Percentiles rank a stretch among this genome's conserved stretches.
phyloP scores from a whole-genome alignment of 805 yeast species.

The Starmerella gropengiesseri region DNA sequence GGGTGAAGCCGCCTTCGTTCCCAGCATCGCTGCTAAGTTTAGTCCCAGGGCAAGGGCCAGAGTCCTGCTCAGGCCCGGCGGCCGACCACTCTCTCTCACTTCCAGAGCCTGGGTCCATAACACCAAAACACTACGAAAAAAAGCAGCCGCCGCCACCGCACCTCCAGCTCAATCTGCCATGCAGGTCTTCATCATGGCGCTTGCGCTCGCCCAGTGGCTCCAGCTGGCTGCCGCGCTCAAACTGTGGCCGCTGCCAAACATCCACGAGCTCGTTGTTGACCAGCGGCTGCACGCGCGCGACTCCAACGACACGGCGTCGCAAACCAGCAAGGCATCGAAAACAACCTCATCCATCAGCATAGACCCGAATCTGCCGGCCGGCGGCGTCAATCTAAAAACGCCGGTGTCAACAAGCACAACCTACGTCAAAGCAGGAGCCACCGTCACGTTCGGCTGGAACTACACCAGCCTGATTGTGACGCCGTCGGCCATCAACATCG shows the following conservation, averaged over 20 bases:
- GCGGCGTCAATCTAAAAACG: constrained; percentile 29
- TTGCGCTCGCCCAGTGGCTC: background rate
- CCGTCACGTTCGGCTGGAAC: constrained; percentile 34
- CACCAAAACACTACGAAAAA: no score
- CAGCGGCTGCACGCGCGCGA: background rate
- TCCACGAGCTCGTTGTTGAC: background rate
- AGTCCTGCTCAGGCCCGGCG: no score
- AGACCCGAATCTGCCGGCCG: constrained; percentile 31
- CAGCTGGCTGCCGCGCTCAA: background rate
- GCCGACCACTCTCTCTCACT: no score
- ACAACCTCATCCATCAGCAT: constrained; percentile 18
- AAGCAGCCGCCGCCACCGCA: background rate
- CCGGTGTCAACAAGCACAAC: constrained; percentile 31
- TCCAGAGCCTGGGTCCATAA: no score
- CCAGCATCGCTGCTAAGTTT: no score
- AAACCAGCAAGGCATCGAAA: constrained; percentile 2
- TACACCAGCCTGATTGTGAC: constrained; percentile 31
- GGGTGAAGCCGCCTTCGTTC: no score
- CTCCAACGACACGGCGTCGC: constrained; percentile 3
- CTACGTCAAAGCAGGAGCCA: constrained; percentile 31
- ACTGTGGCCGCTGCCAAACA: background rate
- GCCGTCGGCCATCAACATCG: constrained; percentile 32
- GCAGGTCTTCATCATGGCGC: background rate
- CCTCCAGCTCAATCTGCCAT: background rate
- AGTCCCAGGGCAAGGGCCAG: no score